phyloP scores from a whole-genome alignment of 1,139 yeast genomes.

The Lodderomyces beijingensis region DNA sequence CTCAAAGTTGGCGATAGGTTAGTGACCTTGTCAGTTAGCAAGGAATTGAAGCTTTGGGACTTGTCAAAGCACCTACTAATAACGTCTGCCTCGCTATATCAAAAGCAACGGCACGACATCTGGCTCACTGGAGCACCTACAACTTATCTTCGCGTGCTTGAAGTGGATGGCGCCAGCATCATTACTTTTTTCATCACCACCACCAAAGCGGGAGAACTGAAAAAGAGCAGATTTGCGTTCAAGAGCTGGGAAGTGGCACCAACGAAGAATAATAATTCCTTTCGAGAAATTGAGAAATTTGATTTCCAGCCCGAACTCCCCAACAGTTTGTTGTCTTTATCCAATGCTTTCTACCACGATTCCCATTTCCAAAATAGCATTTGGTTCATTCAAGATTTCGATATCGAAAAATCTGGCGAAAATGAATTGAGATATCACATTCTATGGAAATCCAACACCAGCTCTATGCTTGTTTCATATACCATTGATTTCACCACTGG shows the following conservation, averaged over 20 bases:
- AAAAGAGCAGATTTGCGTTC: slow-evolving; percentile 22
- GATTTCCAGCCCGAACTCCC: slow-evolving; percentile 26
- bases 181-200: slow-evolving; percentile 14
- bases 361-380: slow-evolving; percentile 23
- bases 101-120: slow-evolving; percentile 11
- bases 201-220: slow-evolving; percentile 9
- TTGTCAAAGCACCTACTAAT: slow-evolving; percentile 29
- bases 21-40: slow-evolving; percentile 40
- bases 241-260: slow-evolving; percentile 20
- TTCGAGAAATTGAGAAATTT: slow-evolving; percentile 24
- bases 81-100: slow-evolving; percentile 13
- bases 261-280: slow-evolving; percentile 9
- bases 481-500: slow-evolving; percentile 17
- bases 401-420: slow-evolving; percentile 18
- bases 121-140: slow-evolving; percentile 33
- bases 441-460: slow-evolving; percentile 63
- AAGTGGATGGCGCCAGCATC: slow-evolving; percentile 11
- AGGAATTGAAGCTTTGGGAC: slow-evolving; percentile 55
- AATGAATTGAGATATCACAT: slow-evolving; percentile 23
- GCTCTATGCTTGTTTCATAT: slow-evolving; percentile 38
- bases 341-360: slow-evolving; percentile 8
- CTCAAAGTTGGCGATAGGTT: slow-evolving; percentile 14
- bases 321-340: slow-evolving; percentile 10
- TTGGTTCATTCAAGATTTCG: slow-evolving; percentile 48
- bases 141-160: slow-evolving; percentile 24